Evolutionary conservation across 805 yeast genomes (phyloP).

Genomic region (Wickerhamomyces kurtzmanii): DNA sequence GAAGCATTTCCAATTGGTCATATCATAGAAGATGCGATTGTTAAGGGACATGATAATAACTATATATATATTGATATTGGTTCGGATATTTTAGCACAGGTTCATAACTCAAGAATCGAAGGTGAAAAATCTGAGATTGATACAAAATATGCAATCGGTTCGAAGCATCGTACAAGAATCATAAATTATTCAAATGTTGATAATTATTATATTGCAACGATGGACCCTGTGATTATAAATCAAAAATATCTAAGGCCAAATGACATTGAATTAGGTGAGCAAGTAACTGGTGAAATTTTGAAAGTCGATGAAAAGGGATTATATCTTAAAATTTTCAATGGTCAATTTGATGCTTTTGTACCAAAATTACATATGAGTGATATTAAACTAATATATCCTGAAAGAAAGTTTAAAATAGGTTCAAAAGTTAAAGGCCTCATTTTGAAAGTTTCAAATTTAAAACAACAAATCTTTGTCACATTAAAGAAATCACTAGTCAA

Average conservation of each 20-base stretch:
- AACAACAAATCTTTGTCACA: slow-evolving; percentile 50
- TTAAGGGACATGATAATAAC: slow-evolving; percentile 48
- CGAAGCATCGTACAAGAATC: slow-evolving; percentile 70
- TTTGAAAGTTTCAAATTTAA: slow-evolving; percentile 33
- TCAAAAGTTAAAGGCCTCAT: slow-evolving; percentile 71
- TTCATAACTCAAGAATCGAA: slow-evolving; percentile 66
- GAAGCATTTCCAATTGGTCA: slow-evolving; percentile 79
- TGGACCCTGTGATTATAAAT: slow-evolving; percentile 55
- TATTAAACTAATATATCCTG: slow-evolving; percentile 77
- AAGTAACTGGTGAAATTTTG: slow-evolving; percentile 44
- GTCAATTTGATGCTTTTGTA: slow-evolving; percentile 63
- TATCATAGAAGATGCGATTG: slow-evolving; percentile 39
- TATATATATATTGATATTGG: slow-evolving; percentile 53
- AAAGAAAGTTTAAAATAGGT: slow-evolving; percentile 83
- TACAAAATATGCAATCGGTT: slow-evolving; percentile 44
- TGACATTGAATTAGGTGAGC: slow-evolving; percentile 73
- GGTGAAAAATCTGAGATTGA: slow-evolving; percentile 30
- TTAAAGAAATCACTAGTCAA: slow-evolving; percentile 78
- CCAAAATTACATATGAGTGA: slow-evolving; percentile 76
- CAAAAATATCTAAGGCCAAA: slow-evolving; percentile 56
- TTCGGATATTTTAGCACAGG: slow-evolving; percentile 53
- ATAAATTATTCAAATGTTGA: slow-evolving; percentile 62
- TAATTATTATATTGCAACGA: slow-evolving; percentile 52
- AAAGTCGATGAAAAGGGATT: slow-evolving; percentile 57
- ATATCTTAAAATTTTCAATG: slow-evolving; percentile 50